Conservation (phyloP, 2,329 filamentous ascomycete genomes). For the Mycosphaerella sp. region DNA sequence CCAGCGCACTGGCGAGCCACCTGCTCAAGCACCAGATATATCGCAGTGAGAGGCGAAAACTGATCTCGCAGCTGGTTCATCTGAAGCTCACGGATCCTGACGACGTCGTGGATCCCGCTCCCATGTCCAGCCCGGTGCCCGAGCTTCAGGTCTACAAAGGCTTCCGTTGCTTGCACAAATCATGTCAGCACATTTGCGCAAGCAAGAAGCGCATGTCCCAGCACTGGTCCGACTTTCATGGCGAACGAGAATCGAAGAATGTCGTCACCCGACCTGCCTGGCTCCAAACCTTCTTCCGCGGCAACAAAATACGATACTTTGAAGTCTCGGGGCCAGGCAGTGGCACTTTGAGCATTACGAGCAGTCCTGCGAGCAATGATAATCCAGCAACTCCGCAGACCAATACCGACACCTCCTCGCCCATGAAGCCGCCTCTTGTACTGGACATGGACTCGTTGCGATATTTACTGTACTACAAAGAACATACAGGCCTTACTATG, state of each 20-base stretch:
- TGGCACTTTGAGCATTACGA: conserved; percentile 1
- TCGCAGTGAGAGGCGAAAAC: conserved; percentile 14
- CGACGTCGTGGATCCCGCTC: conserved; percentile 8
- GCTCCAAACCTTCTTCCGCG: conserved; percentile 22
- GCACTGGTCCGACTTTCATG: conserved; percentile 18
- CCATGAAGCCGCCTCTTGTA: neutral
- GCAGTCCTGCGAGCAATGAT: conserved; percentile 5
- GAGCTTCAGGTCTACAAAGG: conserved; percentile 15
- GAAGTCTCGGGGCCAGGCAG: conserved; percentile 15
- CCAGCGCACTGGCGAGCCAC: conserved; percentile 15
- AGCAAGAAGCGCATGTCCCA: conserved; percentile 20
- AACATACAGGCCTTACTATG: conserved; percentile 5
- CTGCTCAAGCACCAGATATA: conserved; percentile 19
- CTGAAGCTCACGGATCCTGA: conserved; percentile 14
- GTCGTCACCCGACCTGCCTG: conserved; percentile 14
- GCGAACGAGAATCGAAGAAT: conserved; percentile 18
- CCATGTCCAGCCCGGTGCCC: conserved; percentile 11
- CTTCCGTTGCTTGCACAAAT: conserved; percentile 7
- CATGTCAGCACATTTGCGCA: conserved; percentile 17
- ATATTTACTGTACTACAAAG: conserved; percentile 11
- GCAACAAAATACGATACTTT: conserved; percentile 22
- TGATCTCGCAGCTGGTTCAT: conserved; percentile 12
- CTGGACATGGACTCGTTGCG: conserved; percentile 14
- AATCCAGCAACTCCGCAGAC: neutral
- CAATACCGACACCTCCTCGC: neutral